Evolutionary conservation across 148 eudicot genomes (phyloP).

Genomic region (Silene uniflora): DNA sequence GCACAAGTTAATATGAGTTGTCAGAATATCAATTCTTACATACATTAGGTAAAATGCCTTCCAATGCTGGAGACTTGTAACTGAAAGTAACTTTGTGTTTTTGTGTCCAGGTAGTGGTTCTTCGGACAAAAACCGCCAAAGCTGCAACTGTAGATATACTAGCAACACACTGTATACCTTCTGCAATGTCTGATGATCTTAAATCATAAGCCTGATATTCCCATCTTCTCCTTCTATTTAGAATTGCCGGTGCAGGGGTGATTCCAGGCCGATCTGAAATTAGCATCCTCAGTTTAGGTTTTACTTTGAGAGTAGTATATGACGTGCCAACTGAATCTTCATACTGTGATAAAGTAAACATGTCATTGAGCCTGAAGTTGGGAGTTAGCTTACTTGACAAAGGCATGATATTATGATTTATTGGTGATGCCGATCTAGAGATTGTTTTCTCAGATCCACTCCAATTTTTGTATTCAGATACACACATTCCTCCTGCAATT

Average conservation of each 20-base stretch:
- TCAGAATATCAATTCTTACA: background rate
- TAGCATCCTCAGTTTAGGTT: conserved; percentile 17
- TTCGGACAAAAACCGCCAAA: conserved; percentile 73
- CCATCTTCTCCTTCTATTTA: background rate
- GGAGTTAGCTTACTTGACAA: no score
- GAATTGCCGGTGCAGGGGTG: background rate
- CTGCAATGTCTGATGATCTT: conserved; percentile 93
- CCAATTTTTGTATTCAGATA: no score
- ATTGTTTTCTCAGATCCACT: no score
- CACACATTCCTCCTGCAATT: no score
- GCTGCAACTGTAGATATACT: conserved; percentile 84
- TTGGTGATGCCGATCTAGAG: no score
- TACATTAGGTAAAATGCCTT: background rate
- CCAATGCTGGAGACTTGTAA: background rate
- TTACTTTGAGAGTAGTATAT: background rate
- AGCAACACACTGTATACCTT: conserved; percentile 84
- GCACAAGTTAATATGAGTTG: no score
- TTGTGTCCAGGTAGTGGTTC: conserved; percentile 71
- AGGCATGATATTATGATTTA: no score
- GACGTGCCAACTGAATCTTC: background rate
- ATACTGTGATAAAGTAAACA: background rate
- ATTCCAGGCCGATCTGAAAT: conserved; percentile 12
- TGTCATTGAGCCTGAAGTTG: background rate
- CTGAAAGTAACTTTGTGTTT: background rate
- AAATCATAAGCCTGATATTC: conserved; percentile 23